These are phyloP conservation scores for Tetrapyrgos nigripes DNA, from an alignment of 1,284 basidiomycete genomes.

Conservation along the genomic window DNA sequence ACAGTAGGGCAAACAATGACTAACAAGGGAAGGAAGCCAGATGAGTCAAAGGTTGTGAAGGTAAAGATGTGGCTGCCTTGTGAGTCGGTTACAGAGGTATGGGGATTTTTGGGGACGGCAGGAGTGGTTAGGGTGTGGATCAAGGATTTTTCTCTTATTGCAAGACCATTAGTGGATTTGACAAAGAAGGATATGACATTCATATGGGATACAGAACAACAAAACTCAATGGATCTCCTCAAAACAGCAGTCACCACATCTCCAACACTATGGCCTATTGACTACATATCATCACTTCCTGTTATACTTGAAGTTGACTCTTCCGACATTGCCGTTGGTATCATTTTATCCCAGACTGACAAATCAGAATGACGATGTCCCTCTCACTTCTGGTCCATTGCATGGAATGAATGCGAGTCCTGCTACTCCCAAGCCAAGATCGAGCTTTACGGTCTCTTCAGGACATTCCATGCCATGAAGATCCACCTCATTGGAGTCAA, in stretches of 20 bases:
- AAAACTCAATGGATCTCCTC: conserved; percentile 29
- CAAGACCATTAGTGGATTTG: conserved; percentile 31
- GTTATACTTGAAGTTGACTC: conserved; percentile 46
- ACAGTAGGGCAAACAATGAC: conserved; percentile 36
- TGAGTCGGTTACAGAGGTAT: conserved; percentile 26
- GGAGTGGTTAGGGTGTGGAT: conserved; percentile 35
- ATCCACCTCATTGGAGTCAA: conserved; percentile 33
- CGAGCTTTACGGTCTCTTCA: conserved; percentile 40
- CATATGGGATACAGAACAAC: conserved; percentile 22
- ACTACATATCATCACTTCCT: conserved; percentile 31
- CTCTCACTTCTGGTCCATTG: conserved; percentile 34
- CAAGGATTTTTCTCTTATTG: conserved; percentile 29
- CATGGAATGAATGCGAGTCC: conserved; percentile 33
- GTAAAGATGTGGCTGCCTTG: conserved; percentile 33
- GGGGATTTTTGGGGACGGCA: conserved; percentile 31
- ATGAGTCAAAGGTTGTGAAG: conserved; percentile 23
- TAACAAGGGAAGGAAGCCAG: conserved; percentile 29
- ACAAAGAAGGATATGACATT: conserved; percentile 35
- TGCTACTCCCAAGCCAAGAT: conserved; percentile 41
- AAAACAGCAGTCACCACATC: conserved; percentile 29
- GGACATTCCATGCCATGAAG: conserved; percentile 25
- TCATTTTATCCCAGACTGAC: conserved; percentile 35
- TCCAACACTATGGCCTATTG: conserved; percentile 33
- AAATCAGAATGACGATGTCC: conserved; percentile 15
- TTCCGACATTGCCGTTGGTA: conserved; percentile 37